Conservation (phyloP, 2,329 filamentous ascomycete genomes). For the Penicillium griseofulvum region DNA sequence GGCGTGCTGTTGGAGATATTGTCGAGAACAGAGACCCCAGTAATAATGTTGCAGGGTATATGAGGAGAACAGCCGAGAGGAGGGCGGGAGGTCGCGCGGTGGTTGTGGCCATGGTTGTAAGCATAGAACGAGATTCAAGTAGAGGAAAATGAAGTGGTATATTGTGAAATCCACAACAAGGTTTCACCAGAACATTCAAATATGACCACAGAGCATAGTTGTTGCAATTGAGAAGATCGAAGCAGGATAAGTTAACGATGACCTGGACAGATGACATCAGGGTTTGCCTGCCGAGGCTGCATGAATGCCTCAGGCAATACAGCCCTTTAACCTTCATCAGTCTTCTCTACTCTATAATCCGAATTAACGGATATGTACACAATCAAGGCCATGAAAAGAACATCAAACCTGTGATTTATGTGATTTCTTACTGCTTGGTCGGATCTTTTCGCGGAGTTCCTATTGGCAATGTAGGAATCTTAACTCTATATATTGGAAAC, state of each 20-base stretch:
- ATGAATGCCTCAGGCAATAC: constrained; percentile 3
- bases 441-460: no score
- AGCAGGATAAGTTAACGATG: constrained; percentile 3
- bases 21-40: constrained; percentile 79
- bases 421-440: neutral
- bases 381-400: neutral
- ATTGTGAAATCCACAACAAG: neutral
- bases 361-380: neutral
- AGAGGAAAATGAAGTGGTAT: neutral
- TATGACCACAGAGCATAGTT: neutral
- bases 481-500: neutral
- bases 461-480: constrained; percentile 12
- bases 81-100: constrained; percentile 13
- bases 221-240: constrained; percentile 5
- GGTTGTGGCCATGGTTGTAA: constrained; percentile 18
- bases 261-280: constrained; percentile 10
- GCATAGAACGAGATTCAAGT: neutral
- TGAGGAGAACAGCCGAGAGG: constrained; percentile 63
- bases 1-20: constrained; percentile 69
- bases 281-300: constrained; percentile 9
- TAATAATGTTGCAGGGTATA: constrained; percentile 76
- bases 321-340: no score
- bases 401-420: neutral
- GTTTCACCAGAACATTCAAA: neutral
- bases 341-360: neutral